Conservation (phyloP, 2,329 filamentous ascomycete species). For the Cryphonectria parasitica region DNA sequence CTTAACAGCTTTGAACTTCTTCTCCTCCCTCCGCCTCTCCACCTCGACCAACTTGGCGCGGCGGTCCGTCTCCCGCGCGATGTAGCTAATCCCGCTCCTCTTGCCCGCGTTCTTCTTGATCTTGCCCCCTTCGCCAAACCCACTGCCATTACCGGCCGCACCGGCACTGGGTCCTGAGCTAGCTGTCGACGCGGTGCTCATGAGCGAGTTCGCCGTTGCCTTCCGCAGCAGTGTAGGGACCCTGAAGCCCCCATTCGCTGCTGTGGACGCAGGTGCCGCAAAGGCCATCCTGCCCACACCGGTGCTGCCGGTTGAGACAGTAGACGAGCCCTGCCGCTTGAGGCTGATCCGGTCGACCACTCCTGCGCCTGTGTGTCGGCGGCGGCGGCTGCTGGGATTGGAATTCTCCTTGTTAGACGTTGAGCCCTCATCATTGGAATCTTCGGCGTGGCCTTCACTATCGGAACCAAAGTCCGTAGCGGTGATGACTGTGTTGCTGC, state of each 20-base stretch:
- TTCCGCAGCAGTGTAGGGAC: constrained; percentile 73
- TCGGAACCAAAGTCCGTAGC: constrained; percentile 54
- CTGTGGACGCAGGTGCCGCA: constrained; percentile 44
- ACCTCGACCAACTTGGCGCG: constrained; percentile 58
- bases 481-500: constrained; percentile 52
- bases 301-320: constrained; percentile 35
- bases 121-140: constrained; percentile 49
- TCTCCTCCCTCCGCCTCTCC: constrained; percentile 62
- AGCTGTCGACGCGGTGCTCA: constrained; percentile 31
- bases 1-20: constrained; percentile 61
- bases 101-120: constrained; percentile 65
- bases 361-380: constrained; percentile 39
- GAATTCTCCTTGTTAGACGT: constrained; percentile 56
- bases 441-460: constrained; percentile 54
- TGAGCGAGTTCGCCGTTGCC: constrained; percentile 69
- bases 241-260: constrained; percentile 57
- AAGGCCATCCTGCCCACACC: constrained; percentile 59
- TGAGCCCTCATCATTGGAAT: constrained; percentile 46
- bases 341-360: constrained; percentile 77
- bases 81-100: constrained; percentile 63
- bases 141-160: constrained; percentile 21
- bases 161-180: constrained; percentile 14
- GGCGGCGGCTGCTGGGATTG: constrained; percentile 38
- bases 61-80: constrained; percentile 63
- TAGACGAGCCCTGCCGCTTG: constrained; percentile 56